phyloP scores from a whole-genome alignment of 352 stramenopile genomes.

The Peronospora tabacina region DNA sequence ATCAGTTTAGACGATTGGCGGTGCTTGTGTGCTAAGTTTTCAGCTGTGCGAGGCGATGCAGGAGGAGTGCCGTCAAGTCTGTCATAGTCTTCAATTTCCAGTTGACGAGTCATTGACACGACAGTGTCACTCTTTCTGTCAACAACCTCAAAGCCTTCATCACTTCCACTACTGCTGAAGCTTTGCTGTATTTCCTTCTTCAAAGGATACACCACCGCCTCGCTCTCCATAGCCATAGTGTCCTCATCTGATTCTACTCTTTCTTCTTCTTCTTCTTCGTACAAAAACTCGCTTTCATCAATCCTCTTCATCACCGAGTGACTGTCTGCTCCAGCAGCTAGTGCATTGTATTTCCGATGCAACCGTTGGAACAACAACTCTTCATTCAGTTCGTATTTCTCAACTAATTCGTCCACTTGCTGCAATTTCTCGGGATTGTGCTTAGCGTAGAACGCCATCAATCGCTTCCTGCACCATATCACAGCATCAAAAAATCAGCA shows the following conservation, averaged over 20 bases:
- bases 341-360: conserved; percentile 72
- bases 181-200: conserved; percentile 16
- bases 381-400: conserved; percentile 73
- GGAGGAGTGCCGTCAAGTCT: conserved; percentile 27
- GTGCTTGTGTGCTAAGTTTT: conserved; percentile 25
- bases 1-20: conserved; percentile 39
- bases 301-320: conserved; percentile 38
- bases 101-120: conserved; percentile 10
- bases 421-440: conserved; percentile 65
- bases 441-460: conserved; percentile 64
- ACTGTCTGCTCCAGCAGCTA: conserved; percentile 30
- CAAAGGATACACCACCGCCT: background rate
- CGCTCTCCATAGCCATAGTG: background rate
- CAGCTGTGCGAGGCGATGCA: conserved; percentile 25
- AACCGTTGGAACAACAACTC: conserved; percentile 67
- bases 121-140: conserved; percentile 16
- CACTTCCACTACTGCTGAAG: conserved; percentile 27
- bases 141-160: conserved; percentile 40
- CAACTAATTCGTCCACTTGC: conserved; percentile 52
- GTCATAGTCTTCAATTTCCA: conserved; percentile 20
- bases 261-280: conserved; percentile 44
- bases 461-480: conserved; percentile 28
- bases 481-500: conserved; percentile 5
- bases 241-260: conserved; percentile 26
- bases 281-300: conserved; percentile 44